Evolutionary conservation across 2,329 filamentous ascomycete species (phyloP), one percentile per base, ranked within the genome.

Genomic region (Calonectria pseudoreteaudii): DNA sequence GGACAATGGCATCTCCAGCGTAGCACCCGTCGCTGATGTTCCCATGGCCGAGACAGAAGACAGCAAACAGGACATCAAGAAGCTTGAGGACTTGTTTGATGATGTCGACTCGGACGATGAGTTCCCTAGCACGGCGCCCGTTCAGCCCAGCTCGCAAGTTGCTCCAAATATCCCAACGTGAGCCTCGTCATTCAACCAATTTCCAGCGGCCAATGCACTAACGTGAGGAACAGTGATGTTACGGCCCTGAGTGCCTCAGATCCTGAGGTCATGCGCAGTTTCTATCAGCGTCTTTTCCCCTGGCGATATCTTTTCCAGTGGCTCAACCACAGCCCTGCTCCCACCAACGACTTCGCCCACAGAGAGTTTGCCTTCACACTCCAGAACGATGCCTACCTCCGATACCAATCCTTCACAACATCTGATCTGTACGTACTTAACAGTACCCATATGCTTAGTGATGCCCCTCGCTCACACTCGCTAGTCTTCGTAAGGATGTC

Each of bases 291-390:
- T 62, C 89, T 99, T 47, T 98, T 98, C 80, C 97, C 97, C 6
- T 99, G 98, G 89, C 92, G 96, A 73, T 94, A 95, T 75, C 92
- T 98, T 26, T 99, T 98, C 86, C 96, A 98, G 84, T 99, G 97
- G 97, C 91, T 99, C 62, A 99, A 98, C 83, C 97, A 98, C 85
- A 95, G 94, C 68, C 93, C 95, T 9, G 92, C 92, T 9, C 96
- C 97, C 0, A 93, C 94, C 6, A 93, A 93, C 77, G 96, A 98
- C 85, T 98, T 98, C 86, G 92, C 90, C 34, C 94, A 98, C 83
- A 94, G 97, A 82, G 97, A 99, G 85, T 98, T 99, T 83, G 96
- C 97, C 23, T 96, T 98, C 82, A 98, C 96, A 2, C 90, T 98
- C n/a, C 93, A 94, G 73, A 97, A 96, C 82, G 96, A 98, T 79